These are phyloP conservation scores for Kappamyces sp. DNA, from an alignment of 192 early-diverging fungal genomes.

Conservation along the genomic window DNA sequence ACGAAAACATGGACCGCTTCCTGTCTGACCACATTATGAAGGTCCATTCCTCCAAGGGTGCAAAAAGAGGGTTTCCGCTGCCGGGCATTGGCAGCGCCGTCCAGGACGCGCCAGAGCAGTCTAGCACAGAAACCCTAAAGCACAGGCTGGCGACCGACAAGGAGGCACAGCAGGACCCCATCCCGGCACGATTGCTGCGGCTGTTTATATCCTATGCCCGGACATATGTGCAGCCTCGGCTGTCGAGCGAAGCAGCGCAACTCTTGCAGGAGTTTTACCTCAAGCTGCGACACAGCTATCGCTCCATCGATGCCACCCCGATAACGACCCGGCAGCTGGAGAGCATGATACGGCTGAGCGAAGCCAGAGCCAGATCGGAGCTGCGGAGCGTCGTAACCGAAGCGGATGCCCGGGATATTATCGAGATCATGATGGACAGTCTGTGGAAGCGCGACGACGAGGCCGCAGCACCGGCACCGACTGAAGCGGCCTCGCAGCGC, in stretches of 20 bases:
- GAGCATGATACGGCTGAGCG: constrained; percentile 66
- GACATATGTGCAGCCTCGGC: constrained; percentile 66
- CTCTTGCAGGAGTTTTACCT: constrained; percentile 69
- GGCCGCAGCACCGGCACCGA: too few species aligned
- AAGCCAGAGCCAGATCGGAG: constrained; percentile 72
- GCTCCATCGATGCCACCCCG: constrained; percentile 35
- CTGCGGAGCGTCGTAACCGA: constrained; percentile 65
- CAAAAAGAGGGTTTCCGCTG: constrained; percentile 14
- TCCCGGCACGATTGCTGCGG: constrained; percentile 62
- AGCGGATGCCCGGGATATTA: constrained; percentile 67
- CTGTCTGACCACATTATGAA: constrained; percentile 77
- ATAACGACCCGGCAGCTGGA: constrained; percentile 82
- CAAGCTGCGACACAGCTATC: constrained; percentile 47
- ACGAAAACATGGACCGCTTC: constrained; percentile 72
- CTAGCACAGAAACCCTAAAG: background rate
- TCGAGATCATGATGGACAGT: constrained; percentile 71
- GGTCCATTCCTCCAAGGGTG: too few species aligned
- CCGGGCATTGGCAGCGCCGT: constrained; percentile 1
- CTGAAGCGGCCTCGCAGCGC: too few species aligned
- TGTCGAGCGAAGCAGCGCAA: constrained; percentile 52
- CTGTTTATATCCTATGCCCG: constrained; percentile 81
- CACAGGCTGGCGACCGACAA: too few species aligned
- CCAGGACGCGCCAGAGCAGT: background rate
- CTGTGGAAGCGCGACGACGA: constrained; percentile 53
- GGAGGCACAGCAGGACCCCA: too few species aligned